These are phyloP conservation scores for Ilyonectria robusta DNA, from an alignment of 2,329 filamentous ascomycete species.

Conservation along the genomic window DNA sequence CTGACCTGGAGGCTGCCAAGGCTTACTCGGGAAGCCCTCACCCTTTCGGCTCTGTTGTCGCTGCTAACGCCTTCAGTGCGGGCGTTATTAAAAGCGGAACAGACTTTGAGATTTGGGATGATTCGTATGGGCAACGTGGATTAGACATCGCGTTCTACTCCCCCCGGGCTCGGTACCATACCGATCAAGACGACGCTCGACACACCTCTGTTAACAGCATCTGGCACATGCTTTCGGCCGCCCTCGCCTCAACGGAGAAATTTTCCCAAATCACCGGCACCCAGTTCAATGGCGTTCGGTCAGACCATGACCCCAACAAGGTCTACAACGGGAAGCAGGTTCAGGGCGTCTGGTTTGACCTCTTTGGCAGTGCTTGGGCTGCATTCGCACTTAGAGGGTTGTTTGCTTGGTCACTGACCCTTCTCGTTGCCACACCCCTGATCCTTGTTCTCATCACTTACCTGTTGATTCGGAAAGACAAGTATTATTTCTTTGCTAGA, in stretches of 20 bases:
- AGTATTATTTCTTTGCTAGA: conserved; percentile 89
- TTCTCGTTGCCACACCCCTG: conserved; percentile 85
- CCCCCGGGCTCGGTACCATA: conserved; percentile 91
- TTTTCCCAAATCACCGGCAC: conserved; percentile 78
- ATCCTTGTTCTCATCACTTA: conserved; percentile 78
- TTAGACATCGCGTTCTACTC: conserved; percentile 93
- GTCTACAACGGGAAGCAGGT: conserved; percentile 77
- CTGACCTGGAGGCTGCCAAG: conserved; percentile 87
- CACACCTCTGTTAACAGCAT: conserved; percentile 81
- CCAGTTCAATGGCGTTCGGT: conserved; percentile 73
- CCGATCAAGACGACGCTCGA: conserved; percentile 85
- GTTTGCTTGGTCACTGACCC: conserved; percentile 88
- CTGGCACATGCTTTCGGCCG: conserved; percentile 96
- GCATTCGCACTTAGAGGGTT: conserved; percentile 85
- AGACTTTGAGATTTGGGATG: conserved; percentile 88
- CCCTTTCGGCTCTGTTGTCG: conserved; percentile 88
- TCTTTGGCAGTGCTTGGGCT: conserved; percentile 85
- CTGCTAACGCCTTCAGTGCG: conserved; percentile 85
- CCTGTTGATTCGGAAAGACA: conserved; percentile 78
- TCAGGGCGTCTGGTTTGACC: conserved; percentile 91
- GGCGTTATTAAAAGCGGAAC: conserved; percentile 88
- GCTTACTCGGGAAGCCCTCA: conserved; percentile 80
- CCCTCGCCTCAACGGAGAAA: conserved; percentile 79
- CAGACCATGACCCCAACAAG: conserved; percentile 70
- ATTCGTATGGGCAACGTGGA: conserved; percentile 84